Evolutionary conservation across 495 filamentous ascomycete species (phyloP).

Genomic region (Symbiotaphrina buchneri): DNA sequence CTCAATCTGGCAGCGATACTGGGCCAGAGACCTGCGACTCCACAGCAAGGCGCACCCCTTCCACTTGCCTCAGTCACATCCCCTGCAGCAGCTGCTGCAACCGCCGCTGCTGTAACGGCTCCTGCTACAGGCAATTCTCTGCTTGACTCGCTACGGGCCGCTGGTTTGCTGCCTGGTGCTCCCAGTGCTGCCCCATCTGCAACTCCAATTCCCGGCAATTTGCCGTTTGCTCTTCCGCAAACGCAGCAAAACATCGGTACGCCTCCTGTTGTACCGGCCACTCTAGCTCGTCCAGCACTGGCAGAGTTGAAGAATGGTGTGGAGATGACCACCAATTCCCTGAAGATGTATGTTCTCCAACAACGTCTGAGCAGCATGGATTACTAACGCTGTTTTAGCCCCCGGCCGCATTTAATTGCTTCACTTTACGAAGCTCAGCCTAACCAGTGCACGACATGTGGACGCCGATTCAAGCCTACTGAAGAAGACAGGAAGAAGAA

Average conservation of each 20-base stretch:
- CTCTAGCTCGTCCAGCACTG: constrained; percentile 5
- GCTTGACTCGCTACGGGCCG: constrained; percentile 26
- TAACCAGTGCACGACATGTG: constrained; percentile 76
- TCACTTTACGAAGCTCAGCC: constrained; percentile 57
- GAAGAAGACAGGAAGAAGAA: constrained; percentile 67
- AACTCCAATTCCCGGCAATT: constrained; percentile 8
- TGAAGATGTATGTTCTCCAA: constrained; percentile 45
- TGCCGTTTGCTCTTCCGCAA: constrained; percentile 2
- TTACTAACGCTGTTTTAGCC: constrained; percentile 20
- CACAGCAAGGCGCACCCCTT: no score
- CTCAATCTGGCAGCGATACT: no score
- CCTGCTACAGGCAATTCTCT: constrained; percentile 12
- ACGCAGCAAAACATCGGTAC: constrained; percentile 2
- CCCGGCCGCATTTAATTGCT: constrained; percentile 47
- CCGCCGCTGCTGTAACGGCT: constrained; percentile 9
- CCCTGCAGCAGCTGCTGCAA: constrained; percentile 13
- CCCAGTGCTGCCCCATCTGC: constrained; percentile 21
- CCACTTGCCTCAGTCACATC: constrained; percentile 10
- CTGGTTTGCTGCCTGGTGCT: constrained; percentile 25
- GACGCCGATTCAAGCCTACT: constrained; percentile 56
- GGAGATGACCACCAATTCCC: constrained; percentile 43
- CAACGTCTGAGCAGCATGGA: neutral
- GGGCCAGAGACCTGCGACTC: no score
- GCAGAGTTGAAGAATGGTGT: constrained; percentile 30
- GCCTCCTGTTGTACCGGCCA: constrained; percentile 3